Conservation (phyloP, 1,284 basidiomycete genomes). For the Fomitiporia mediterranea region DNA sequence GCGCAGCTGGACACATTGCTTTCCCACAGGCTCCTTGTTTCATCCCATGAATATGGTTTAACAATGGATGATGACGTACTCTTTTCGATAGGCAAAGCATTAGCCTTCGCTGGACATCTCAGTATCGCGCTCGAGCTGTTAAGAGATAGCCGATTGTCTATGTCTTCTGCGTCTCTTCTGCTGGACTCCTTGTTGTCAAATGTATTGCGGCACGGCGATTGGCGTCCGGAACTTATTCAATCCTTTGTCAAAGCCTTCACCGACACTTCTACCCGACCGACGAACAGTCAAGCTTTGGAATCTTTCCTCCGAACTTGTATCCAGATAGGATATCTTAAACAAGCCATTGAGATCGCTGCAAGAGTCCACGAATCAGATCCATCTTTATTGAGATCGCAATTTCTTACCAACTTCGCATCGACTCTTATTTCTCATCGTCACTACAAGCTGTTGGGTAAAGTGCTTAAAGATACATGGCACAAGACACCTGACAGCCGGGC, state of each 20-base stretch:
- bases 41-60: conserved; percentile 6
- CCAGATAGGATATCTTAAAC: not conserved
- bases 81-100: conserved; percentile 1
- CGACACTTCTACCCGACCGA: conserved; percentile 3
- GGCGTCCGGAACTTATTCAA: not conserved
- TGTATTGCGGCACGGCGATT: not conserved
- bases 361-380: not conserved
- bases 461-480: conserved; percentile 5
- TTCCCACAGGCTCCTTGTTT: conserved; percentile 2
- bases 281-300: conserved; percentile 3
- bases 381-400: conserved; percentile 5
- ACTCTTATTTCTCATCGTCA: conserved; percentile 12
- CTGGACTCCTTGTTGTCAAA: conserved; percentile 4
- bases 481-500: not conserved
- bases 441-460: conserved; percentile 8
- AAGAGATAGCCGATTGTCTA: conserved; percentile 3
- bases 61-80: not conserved
- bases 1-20: not conserved
- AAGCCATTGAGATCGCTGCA: conserved; percentile 6
- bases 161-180: not conserved
- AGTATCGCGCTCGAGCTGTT: conserved; percentile 10
- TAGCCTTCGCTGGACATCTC: conserved; percentile 8
- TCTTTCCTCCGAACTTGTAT: conserved; percentile 5
- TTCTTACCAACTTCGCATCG: conserved; percentile 4
- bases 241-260: conserved; percentile 5